Evolutionary conservation across 176 grass and related monocot genomes (phyloP).

Genomic region (Olyra latifolia): DNA sequence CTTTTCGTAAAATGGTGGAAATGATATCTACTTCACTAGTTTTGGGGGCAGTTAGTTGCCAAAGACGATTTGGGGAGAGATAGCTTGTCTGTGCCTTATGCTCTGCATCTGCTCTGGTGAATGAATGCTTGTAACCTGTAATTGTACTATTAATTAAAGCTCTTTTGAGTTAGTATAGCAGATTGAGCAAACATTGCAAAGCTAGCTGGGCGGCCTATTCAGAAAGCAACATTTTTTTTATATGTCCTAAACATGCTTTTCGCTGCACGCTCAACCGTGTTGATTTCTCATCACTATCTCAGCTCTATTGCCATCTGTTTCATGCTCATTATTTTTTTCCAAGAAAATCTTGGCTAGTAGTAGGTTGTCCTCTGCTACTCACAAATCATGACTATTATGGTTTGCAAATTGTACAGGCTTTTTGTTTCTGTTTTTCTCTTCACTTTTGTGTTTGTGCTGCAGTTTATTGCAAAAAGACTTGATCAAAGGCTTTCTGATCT

Average conservation of each 20-base stretch:
- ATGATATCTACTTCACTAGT: not conserved
- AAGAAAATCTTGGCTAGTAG: not conserved
- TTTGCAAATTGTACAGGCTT: slow-evolving; percentile 5
- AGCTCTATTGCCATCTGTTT: not conserved
- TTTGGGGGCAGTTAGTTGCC: not conserved
- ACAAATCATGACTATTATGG: not conserved
- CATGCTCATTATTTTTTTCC: not conserved
- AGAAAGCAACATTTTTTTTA: not conserved
- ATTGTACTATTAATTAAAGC: not conserved
- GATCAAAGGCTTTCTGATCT: slow-evolving; percentile 80
- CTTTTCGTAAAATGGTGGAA: not conserved
- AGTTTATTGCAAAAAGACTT: slow-evolving; percentile 90
- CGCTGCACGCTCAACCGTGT: not conserved
- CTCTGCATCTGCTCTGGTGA: not conserved
- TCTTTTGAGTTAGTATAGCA: not conserved
- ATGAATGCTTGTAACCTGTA: not conserved
- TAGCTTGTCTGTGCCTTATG: not conserved
- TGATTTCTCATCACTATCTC: not conserved
- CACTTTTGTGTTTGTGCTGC: slow-evolving; percentile 29
- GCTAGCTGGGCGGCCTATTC: not conserved
- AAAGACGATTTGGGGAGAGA: not conserved
- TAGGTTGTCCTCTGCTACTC: not conserved
- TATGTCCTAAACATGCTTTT: not conserved
- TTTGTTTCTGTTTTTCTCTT: slow-evolving; percentile 15
- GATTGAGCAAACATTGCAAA: slow-evolving; percentile 4